These are phyloP conservation scores for Anacardium occidentale DNA, from an alignment of 345 rosid species.

Conservation along the genomic window DNA sequence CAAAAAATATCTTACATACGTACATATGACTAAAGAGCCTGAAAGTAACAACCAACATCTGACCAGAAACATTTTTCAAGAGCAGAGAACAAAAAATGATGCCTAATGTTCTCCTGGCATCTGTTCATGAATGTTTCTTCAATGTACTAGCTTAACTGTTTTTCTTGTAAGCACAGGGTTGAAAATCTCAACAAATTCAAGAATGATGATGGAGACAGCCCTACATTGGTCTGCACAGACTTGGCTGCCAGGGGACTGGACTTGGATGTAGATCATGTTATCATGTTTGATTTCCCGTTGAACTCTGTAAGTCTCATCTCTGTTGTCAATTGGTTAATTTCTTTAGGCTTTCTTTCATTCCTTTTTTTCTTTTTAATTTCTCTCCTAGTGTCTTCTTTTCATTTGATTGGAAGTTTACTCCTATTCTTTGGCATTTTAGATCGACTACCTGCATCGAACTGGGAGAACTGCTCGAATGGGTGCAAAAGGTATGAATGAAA, in stretches of 20 bases:
- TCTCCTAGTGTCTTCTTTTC: slow-evolving; percentile 2
- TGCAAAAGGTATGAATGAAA: slow-evolving; percentile 67
- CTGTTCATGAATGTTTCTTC: not conserved
- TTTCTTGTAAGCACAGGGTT: slow-evolving; percentile 46
- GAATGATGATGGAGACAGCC: slow-evolving; percentile 85
- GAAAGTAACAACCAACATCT: no score
- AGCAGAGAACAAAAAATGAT: not conserved
- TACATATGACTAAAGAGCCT: no score
- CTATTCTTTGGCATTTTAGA: slow-evolving; percentile 38
- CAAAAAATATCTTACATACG: no score
- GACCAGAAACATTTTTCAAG: not conserved
- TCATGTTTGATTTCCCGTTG: slow-evolving; percentile 91
- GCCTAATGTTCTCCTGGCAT: not conserved
- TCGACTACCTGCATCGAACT: slow-evolving; percentile 94
- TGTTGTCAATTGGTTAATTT: not conserved
- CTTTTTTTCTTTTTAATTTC: not conserved
- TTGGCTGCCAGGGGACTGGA: slow-evolving; percentile 95
- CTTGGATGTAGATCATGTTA: slow-evolving; percentile 84
- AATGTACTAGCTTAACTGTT: not conserved
- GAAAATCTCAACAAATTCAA: slow-evolving; percentile 85
- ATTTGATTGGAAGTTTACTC: slow-evolving; percentile 6
- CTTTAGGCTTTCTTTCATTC: not conserved
- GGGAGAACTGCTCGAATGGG: slow-evolving; percentile 99
- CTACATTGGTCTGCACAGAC: slow-evolving; percentile 92
- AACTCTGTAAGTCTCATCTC: slow-evolving; percentile 64